Base-by-base conservation (phyloP, 2,329 filamentous ascomycete species). In the Coleophoma eucalyptorum region DNA sequence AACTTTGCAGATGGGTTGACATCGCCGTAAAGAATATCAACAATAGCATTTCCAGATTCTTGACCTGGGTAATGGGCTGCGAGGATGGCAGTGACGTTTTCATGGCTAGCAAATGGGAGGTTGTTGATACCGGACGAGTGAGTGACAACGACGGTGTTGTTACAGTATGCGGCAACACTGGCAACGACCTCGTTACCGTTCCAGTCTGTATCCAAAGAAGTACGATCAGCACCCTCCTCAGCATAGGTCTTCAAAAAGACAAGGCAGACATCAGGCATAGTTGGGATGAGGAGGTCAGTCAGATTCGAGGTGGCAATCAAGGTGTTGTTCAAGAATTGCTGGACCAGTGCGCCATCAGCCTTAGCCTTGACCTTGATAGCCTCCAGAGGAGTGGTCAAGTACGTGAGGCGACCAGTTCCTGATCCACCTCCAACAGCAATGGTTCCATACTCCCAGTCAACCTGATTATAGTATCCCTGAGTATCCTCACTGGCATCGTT, bases 1-100 rank as follows among this genome's bases (percentile, higher is more conserved):
- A 96, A 73, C 47, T 86, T 84, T 12, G 90, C 91, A 46, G 83
- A 90, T 0, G 85, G 84, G 60, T 89, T 92, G 12, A 84, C 76
- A 20, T 84, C 78, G 6, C 91, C 91, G 52, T 91, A 91, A 1
- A 96, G 72, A 1, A 96, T 76, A 57, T 94, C 87, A 1, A 81
- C 80, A 2, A 96, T 74, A 0, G 90, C 88, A 54, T 88, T 86
- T 6, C 91, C 91, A 26, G 86, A 90, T 66, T 96, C 90, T 63
- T 95, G 83, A 2, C 90, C 90, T 0, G 91, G 90, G 1, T 95
- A 74, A 59, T 95, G 87, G 12, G 89, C 89, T 38, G 92, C 77
- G 2, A 96, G 64, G 1, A 95, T 85, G 0, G 87, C 85, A 62
- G 90, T 90, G 55, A 96, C 82, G 19, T 81, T 83, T 1, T 87